Evolutionary conservation across 257 asterid species (phyloP).

Genomic region (Henckelia pumila): DNA sequence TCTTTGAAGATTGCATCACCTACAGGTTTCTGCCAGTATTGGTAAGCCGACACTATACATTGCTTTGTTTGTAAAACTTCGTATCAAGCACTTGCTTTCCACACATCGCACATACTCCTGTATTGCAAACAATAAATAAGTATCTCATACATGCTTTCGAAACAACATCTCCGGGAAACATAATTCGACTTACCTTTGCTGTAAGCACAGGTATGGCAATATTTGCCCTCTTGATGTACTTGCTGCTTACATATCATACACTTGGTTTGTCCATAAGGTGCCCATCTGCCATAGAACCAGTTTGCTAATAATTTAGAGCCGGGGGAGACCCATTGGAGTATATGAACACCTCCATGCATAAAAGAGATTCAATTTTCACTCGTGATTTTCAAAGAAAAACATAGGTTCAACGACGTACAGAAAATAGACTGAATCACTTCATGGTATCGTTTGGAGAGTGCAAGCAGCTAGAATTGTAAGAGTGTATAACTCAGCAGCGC

Average conservation of each 20-base stretch:
- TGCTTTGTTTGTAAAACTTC: slow-evolving; percentile 93
- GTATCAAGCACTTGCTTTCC: slow-evolving; percentile 99
- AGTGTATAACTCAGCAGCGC: background rate
- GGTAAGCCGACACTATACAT: slow-evolving; percentile 46
- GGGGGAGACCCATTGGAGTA: background rate
- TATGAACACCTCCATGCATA: background rate
- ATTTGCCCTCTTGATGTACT: slow-evolving; percentile 95
- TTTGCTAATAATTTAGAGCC: background rate
- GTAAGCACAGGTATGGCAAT: slow-evolving; percentile 97
- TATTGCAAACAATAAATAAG: slow-evolving; percentile 31
- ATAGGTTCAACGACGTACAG: background rate
- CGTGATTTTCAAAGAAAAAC: background rate
- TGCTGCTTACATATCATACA: slow-evolving; percentile 96
- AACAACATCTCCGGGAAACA: background rate
- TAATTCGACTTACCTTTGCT: slow-evolving; percentile 63
- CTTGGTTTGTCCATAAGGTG: slow-evolving; percentile 85
- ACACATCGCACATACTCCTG: slow-evolving; percentile 99
- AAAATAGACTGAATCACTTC: too few species aligned
- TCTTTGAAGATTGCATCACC: background rate
- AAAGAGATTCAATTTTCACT: background rate
- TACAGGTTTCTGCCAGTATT: slow-evolving; percentile 10
- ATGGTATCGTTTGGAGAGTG: background rate
- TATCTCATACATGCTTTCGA: background rate
- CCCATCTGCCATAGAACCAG: slow-evolving; percentile 65
- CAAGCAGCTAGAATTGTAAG: background rate